Base-by-base conservation (phyloP, 768 basidiomycete genomes). In the Lactarius hatsudake region DNA sequence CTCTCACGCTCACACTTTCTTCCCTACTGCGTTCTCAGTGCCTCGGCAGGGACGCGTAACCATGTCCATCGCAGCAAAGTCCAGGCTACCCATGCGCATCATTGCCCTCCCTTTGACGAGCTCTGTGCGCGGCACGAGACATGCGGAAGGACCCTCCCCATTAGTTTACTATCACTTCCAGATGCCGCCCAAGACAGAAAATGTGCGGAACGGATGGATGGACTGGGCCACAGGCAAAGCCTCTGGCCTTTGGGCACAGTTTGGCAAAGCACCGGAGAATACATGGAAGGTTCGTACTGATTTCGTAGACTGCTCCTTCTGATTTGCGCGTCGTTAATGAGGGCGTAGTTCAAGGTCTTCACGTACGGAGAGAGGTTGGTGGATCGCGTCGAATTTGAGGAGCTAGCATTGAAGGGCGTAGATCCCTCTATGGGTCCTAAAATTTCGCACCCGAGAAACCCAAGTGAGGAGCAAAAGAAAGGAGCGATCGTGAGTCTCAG, bases 331-430 rank as follows among this genome's bases (percentile, higher is more conserved):
- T 28, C 36, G 17, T 28, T 42, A 48, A 43, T 59, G 42, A n/a
- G 42, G 1, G n/a, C 64, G 1, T 69, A 93, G 91, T 75, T 84
- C 32, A 85, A 81, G 74, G 78, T 84, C 15, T 89, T 86, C 73
- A 77, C 82, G 69, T 77, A 81, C 45, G 91, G 91, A 30, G 87
- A 91, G 78, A 84, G 84, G 26, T 74, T 91, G 2, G 80, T 88
- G 26, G 88, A 92, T 75, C 80, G 83, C 26, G 79, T 92, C 68
- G 92, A 92, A 60, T 93, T 92, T 70, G 92, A 93, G 75, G 91
- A 94, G 75, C 80, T 89, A 42, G 87, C 86, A 9, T 79, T 94
- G 71, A 90, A 90, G 75, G 81, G 84, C 38, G 77, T 94, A 38
- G 88, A 93, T 72, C 86, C 89, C 20, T 85, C 88, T 12, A 72